Evolutionary conservation across 805 yeast genomes (phyloP).

Genomic region (Hanseniaspora hatyaiensis): DNA sequence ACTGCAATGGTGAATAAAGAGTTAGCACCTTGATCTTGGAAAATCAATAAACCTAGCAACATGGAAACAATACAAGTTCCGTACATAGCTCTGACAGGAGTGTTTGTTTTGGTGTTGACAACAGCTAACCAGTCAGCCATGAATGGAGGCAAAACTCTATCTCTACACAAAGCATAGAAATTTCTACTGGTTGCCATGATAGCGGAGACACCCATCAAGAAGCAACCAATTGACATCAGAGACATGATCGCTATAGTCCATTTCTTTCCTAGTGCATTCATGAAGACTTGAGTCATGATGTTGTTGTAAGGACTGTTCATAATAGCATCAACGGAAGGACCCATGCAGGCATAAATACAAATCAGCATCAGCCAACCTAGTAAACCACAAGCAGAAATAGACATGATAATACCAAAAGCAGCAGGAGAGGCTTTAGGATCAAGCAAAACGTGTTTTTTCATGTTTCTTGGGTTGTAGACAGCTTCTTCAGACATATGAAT

Average conservation of each 20-base stretch:
- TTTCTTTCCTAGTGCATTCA: slow-evolving; percentile 47
- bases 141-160: slow-evolving; percentile 58
- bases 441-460: slow-evolving; percentile 10
- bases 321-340: slow-evolving; percentile 34
- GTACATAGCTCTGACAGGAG: slow-evolving; percentile 54
- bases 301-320: slow-evolving; percentile 39
- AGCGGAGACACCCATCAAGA: slow-evolving; percentile 53
- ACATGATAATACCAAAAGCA: slow-evolving; percentile 52
- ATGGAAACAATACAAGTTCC: slow-evolving; percentile 31
- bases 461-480: slow-evolving; percentile 35
- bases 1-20: slow-evolving; percentile 36
- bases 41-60: slow-evolving; percentile 32
- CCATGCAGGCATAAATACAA: slow-evolving; percentile 44
- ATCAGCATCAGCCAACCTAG: slow-evolving; percentile 49
- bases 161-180: slow-evolving; percentile 67
- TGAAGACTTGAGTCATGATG: slow-evolving; percentile 55
- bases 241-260: slow-evolving; percentile 61
- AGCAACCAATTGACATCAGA: slow-evolving; percentile 48
- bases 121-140: slow-evolving; percentile 43
- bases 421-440: slow-evolving; percentile 31
- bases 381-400: slow-evolving; percentile 46
- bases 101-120: slow-evolving; percentile 45
- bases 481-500: slow-evolving; percentile 68
- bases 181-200: slow-evolving; percentile 58
- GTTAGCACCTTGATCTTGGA: slow-evolving; percentile 35